Evolutionary conservation across 176 grass and related monocot genomes (phyloP), one percentile per base, ranked within the genome.

Genomic region (Microstegium vimineum): DNA sequence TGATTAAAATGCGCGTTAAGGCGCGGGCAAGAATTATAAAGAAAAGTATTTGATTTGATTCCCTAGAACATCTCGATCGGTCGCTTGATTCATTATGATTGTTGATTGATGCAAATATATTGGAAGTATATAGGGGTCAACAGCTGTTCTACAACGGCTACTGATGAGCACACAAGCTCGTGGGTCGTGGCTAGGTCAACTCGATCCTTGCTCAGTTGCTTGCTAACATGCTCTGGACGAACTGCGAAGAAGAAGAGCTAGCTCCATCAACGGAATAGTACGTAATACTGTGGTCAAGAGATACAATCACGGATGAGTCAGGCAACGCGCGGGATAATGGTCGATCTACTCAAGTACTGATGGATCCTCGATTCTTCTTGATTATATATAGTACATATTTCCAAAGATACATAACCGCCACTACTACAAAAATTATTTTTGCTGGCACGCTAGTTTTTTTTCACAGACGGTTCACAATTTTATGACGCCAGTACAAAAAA

Each of bases 121-220:
- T 47, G 10, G 65, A 38, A 20, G 18, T 22, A 15, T 15, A 26
- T 33, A 18, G 46, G 45, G 5, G 81, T 84, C 81, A 87, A 91
- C 71, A 62, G 31, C 22, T 77, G 70, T 23, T 70, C 16, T 23
- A 1, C 76, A 91, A 91, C 85, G 85, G 85, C 77, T 66, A 86
- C 41, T 43, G 5, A 10, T 47, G 28, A 22, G 46, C 43, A 16
- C 40, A 2, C 32, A 54, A 81, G 73, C 77, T 66, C 77, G 40
- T 80, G 43, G 43, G 40, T 80, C 14, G 43, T 33, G 66, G 37
- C 4, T 5, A 31, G 76, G 82, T 89, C 82, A 89, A 85, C 77
- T 37, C n/a, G n/a, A n/a, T n/a, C 59, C 43, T 49, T 8, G 33
- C 27, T 23, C 47, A 38, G 30, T 11, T 37, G 49, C 20, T 66